A percentile compares a stretch with the other conserved stretches of the same genome.
These are phyloP conservation scores for Podospora appendiculata DNA, from an alignment of 495 filamentous ascomycete genomes.

Conservation along the genomic window DNA sequence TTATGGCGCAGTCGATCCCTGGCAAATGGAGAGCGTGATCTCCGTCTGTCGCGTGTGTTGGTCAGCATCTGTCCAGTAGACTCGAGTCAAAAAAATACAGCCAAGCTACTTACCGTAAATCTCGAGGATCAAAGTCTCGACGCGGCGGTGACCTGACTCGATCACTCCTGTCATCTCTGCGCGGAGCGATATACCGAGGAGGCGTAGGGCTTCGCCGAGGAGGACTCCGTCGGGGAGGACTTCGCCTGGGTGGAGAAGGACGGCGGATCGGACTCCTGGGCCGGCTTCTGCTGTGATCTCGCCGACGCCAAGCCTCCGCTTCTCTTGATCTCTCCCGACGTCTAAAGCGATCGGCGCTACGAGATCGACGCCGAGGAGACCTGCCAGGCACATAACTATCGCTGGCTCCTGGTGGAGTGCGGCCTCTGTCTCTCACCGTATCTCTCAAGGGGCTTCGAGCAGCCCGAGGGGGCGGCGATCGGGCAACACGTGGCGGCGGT, in stretches of 20 bases:
- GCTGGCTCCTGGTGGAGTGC: constrained; percentile 22
- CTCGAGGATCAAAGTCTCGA: constrained; percentile 18
- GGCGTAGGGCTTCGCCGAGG: constrained; percentile 16
- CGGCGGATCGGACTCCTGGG: constrained; percentile 30
- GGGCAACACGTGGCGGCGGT: neutral
- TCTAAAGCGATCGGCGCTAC: constrained; percentile 24
- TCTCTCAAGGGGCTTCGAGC: constrained; percentile 33
- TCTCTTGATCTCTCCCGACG: constrained; percentile 32
- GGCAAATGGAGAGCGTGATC: constrained; percentile 40
- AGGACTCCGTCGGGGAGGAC: constrained; percentile 19
- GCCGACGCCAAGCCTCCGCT: constrained; percentile 20
- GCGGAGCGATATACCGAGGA: constrained; percentile 34
- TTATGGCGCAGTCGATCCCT: constrained; percentile 33
- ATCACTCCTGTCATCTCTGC: constrained; percentile 25
- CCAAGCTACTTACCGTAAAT: neutral
- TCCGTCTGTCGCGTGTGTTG: constrained; percentile 8
- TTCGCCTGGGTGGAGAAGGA: constrained; percentile 18
- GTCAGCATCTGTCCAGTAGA: too few relatives aligned
- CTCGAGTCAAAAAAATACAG: too few relatives aligned
- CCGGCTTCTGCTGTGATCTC: constrained; percentile 34
- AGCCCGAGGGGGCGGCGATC: constrained; percentile 30
- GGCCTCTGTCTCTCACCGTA: constrained; percentile 9
- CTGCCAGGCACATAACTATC: constrained; percentile 30
- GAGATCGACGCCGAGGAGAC: constrained; percentile 26
- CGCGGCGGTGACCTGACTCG: constrained; percentile 17